phyloP scores from a whole-genome alignment of 1,139 yeast genomes.

The Candida tetrigidarum region DNA sequence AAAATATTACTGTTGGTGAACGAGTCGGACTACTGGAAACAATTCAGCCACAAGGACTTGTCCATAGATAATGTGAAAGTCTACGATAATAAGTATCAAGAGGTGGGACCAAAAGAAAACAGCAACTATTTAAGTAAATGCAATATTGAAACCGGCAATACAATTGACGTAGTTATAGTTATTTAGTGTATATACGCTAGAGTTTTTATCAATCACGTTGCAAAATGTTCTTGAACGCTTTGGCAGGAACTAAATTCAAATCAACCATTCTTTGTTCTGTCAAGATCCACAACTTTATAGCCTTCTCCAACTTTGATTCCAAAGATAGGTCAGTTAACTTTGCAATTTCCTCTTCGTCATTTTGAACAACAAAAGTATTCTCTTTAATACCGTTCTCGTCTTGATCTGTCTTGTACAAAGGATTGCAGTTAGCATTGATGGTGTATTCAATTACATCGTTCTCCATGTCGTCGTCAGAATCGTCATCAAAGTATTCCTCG shows the following conservation, averaged over 20 bases:
- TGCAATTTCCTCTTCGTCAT: constrained; percentile 30
- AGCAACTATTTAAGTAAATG: constrained; percentile 60
- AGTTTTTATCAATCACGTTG: neutral
- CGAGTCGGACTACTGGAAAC: constrained; percentile 49
- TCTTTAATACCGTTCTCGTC: constrained; percentile 3
- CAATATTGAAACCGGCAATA: constrained; percentile 70
- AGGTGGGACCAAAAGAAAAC: constrained; percentile 34
- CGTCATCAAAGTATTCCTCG: constrained; percentile 11
- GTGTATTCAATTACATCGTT: constrained; percentile 15
- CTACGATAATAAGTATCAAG: constrained; percentile 32
- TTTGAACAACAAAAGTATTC: constrained; percentile 12
- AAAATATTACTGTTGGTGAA: constrained; percentile 57
- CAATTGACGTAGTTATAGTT: constrained; percentile 50
- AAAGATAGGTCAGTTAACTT: constrained; percentile 31
- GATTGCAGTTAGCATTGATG: constrained; percentile 10
- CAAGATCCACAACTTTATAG: constrained; percentile 64
- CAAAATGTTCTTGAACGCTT: constrained; percentile 18
- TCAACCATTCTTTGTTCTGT: constrained; percentile 55
- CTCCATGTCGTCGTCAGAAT: constrained; percentile 13
- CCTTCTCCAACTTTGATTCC: constrained; percentile 56
- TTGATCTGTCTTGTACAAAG: neutral
- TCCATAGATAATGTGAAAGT: constrained; percentile 28
- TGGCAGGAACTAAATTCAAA: constrained; percentile 39
- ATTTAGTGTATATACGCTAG: constrained; percentile 8
- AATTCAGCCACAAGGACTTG: constrained; percentile 21